These are phyloP conservation scores for Bipolaris sorokiniana DNA, from an alignment of 2,329 filamentous ascomycete genomes.

Conservation along the genomic window DNA sequence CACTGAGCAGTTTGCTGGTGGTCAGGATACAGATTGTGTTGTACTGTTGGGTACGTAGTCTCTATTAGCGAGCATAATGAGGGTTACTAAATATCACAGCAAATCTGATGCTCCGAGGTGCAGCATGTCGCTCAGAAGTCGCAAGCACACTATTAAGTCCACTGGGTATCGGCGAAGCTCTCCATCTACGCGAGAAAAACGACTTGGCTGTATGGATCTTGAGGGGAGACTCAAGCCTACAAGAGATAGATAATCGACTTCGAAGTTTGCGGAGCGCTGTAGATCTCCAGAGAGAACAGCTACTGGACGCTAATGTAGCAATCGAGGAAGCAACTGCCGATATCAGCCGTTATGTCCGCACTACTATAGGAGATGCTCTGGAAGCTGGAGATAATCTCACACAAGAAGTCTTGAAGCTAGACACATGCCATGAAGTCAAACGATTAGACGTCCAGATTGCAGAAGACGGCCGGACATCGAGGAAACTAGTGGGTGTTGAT, in stretches of 20 bases:
- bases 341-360: slow-evolving; percentile 6
- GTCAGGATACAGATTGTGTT: background rate
- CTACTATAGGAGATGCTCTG: background rate
- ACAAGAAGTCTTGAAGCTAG: slow-evolving; percentile 1
- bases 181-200: background rate
- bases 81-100: slow-evolving; percentile 3
- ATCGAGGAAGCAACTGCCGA: slow-evolving; percentile 9
- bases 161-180: background rate
- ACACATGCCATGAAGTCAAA: slow-evolving; percentile 4
- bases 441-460: slow-evolving; percentile 5
- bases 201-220: slow-evolving; percentile 11
- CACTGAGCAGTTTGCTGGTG: background rate
- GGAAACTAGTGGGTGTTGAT: background rate
- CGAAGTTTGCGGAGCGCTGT: slow-evolving; percentile 2
- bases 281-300: slow-evolving; percentile 8
- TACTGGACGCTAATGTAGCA: slow-evolving; percentile 2
- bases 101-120: slow-evolving; percentile 10
- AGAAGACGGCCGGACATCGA: background rate
- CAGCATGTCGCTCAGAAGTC: slow-evolving; percentile 5
- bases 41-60: slow-evolving; percentile 9
- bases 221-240: slow-evolving; percentile 5
- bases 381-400: background rate
- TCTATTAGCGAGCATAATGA: background rate
- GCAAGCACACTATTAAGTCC: slow-evolving; percentile 9
- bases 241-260: slow-evolving; percentile 12